Conservation (phyloP, 129 eudicot species). For the Ambrosia trifida region DNA sequence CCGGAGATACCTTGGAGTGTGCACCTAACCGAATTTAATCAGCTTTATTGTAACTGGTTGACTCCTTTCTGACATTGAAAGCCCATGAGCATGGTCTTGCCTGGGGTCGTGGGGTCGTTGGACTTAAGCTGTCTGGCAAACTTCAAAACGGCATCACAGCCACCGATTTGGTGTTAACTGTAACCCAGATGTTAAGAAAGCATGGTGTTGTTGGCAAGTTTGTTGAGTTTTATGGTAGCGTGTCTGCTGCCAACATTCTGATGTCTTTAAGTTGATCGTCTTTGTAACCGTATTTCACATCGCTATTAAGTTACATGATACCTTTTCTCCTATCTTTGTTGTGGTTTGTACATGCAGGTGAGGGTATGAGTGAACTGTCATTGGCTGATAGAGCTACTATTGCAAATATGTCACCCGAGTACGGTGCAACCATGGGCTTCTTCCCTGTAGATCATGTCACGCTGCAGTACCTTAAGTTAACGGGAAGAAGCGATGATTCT, state of each 20-base stretch:
- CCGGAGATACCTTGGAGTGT: no score
- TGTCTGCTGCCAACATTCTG: not conserved
- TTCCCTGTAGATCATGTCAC: slow-evolving; percentile 97
- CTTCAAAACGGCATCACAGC: slow-evolving; percentile 90
- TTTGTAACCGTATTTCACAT: not conserved
- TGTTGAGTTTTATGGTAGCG: slow-evolving; percentile 88
- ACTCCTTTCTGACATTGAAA: slow-evolving; percentile 35
- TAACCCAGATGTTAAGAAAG: slow-evolving; percentile 96
- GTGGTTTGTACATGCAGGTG: slow-evolving; percentile 41
- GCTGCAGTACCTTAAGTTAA: slow-evolving; percentile 81
- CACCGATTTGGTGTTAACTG: slow-evolving; percentile 94
- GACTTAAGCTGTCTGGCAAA: slow-evolving; percentile 79
- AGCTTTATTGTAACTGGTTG: not conserved
- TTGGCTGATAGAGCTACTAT: slow-evolving; percentile 99
- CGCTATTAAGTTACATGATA: not conserved
- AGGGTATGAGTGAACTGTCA: slow-evolving; percentile 75
- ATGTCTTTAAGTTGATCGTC: not conserved
- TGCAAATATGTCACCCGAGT: slow-evolving; percentile 99
- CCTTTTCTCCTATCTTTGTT: no score
- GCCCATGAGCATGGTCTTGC: slow-evolving; percentile 99
- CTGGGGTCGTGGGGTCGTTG: slow-evolving; percentile 99
- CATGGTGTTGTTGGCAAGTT: slow-evolving; percentile 99
- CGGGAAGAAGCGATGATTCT: slow-evolving; percentile 96
- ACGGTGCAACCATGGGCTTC: slow-evolving; percentile 99
- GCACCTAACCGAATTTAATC: no score